These are phyloP conservation scores for Tetratostichococcus sp. DNA, from an alignment of 139 green algal genomes.

Conservation along the genomic window DNA sequence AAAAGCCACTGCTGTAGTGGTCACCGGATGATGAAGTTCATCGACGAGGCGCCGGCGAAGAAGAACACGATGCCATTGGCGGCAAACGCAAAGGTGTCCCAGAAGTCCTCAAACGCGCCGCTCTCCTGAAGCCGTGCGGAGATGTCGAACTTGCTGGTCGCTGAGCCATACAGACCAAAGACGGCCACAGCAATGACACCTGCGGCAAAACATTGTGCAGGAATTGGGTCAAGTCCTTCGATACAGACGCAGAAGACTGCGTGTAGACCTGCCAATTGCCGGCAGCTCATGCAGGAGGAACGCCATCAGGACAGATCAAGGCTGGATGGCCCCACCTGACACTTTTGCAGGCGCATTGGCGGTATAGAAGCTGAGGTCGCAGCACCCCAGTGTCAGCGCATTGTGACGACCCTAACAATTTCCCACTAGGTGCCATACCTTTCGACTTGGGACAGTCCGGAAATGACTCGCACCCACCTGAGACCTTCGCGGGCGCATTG, in stretches of 20 bases:
- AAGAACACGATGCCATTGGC: slow-evolving; percentile 84
- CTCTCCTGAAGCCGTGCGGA: slow-evolving; percentile 56
- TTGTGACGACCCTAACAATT: too few species aligned
- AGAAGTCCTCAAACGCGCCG: slow-evolving; percentile 47
- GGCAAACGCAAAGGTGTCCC: slow-evolving; percentile 48
- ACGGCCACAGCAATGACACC: slow-evolving; percentile 83
- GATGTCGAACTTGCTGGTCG: slow-evolving; percentile 62
- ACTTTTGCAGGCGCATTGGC: slow-evolving; percentile 40
- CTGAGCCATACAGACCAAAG: slow-evolving; percentile 79
- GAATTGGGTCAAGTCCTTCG: too few species aligned
- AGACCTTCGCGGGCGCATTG: slow-evolving; percentile 40
- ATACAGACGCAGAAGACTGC: too few species aligned
- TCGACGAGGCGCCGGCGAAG: slow-evolving; percentile 59
- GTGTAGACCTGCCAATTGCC: too few species aligned
- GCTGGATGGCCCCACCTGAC: too few species aligned
- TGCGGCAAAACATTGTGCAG: slow-evolving; percentile 1
- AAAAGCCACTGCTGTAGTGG: too few species aligned
- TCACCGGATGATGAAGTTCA: slow-evolving; percentile 78
- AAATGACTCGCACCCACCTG: too few species aligned
- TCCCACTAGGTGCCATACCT: too few species aligned
- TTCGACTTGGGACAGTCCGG: too few species aligned
- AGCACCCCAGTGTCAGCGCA: slow-evolving; percentile 54
- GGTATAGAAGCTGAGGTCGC: slow-evolving; percentile 79
- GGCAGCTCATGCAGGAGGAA: too few species aligned
- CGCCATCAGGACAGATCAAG: too few species aligned